Evolutionary conservation across 2,329 filamentous ascomycete genomes (phyloP).

Genomic region (Hirsutella thompsonii): DNA sequence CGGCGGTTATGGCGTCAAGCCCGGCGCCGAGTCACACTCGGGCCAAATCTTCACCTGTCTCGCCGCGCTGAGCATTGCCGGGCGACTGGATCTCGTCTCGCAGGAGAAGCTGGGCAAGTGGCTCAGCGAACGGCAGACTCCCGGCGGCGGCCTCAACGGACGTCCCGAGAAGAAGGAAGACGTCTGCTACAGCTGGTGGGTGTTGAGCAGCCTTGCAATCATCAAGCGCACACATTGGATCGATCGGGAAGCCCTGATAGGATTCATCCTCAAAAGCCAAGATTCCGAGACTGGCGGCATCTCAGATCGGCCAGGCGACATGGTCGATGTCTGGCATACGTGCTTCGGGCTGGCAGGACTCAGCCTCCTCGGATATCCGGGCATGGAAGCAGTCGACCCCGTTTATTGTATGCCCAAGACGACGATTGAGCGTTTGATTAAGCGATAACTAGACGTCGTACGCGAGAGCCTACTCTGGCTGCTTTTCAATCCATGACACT

Average conservation of each 20-base stretch:
- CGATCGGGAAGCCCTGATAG: slow-evolving; percentile 62
- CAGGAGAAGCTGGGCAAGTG: slow-evolving; percentile 72
- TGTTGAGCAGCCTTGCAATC: slow-evolving; percentile 82
- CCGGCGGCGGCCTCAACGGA: slow-evolving; percentile 82
- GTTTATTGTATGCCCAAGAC: slow-evolving; percentile 73
- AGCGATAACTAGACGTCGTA: slow-evolving; percentile 10
- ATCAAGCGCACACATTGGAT: slow-evolving; percentile 87
- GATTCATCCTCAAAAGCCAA: slow-evolving; percentile 81
- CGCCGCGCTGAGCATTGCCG: slow-evolving; percentile 72
- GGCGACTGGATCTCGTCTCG: slow-evolving; percentile 69
- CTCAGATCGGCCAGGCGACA: slow-evolving; percentile 80
- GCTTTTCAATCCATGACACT: not conserved
- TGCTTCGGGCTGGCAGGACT: slow-evolving; percentile 79
- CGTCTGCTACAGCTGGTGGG: slow-evolving; percentile 99
- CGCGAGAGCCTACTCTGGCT: not conserved
- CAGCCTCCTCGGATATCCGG: slow-evolving; percentile 68
- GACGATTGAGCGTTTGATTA: slow-evolving; percentile 46
- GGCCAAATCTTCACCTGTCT: slow-evolving; percentile 95
- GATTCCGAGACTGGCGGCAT: slow-evolving; percentile 76
- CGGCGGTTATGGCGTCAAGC: slow-evolving; percentile 80
- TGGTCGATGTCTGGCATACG: slow-evolving; percentile 97
- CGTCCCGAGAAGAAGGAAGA: slow-evolving; percentile 92
- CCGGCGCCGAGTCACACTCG: slow-evolving; percentile 86
- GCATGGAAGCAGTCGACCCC: slow-evolving; percentile 70
- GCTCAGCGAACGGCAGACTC: slow-evolving; percentile 85